Conservation (phyloP, 202 grass and related monocot species). For the Carex sylvatica region DNA sequence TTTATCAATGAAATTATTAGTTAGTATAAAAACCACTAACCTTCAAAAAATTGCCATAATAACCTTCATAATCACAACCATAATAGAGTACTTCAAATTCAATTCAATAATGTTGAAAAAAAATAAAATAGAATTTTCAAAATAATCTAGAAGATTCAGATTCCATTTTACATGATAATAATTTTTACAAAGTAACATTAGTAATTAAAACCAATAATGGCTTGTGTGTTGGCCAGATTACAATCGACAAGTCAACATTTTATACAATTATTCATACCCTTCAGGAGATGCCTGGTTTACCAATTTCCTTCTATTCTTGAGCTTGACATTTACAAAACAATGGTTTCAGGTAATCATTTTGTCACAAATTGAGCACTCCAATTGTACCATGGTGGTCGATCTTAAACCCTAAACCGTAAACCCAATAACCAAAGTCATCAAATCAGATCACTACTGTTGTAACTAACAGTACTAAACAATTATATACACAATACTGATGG, state of each 20-base stretch:
- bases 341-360: background rate
- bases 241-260: background rate
- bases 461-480: too few species aligned
- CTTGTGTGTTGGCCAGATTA: background rate
- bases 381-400: background rate
- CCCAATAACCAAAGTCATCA: background rate
- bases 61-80: too few species aligned
- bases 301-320: background rate
- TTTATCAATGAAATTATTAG: too few species aligned
- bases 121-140: too few species aligned
- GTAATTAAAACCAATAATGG: background rate
- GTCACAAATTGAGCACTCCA: background rate
- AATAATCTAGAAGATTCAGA: background rate
- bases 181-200: background rate
- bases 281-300: background rate
- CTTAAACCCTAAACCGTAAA: too few species aligned
- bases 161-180: background rate
- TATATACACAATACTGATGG: too few species aligned
- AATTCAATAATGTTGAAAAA: too few species aligned
- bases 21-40: too few species aligned
- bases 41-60: too few species aligned
- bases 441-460: background rate
- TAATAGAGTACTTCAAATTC: too few species aligned
- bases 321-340: background rate
- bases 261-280: background rate